Base-by-base conservation (phyloP, 2,329 filamentous ascomycete genomes). In the Tothia fuscella region DNA sequence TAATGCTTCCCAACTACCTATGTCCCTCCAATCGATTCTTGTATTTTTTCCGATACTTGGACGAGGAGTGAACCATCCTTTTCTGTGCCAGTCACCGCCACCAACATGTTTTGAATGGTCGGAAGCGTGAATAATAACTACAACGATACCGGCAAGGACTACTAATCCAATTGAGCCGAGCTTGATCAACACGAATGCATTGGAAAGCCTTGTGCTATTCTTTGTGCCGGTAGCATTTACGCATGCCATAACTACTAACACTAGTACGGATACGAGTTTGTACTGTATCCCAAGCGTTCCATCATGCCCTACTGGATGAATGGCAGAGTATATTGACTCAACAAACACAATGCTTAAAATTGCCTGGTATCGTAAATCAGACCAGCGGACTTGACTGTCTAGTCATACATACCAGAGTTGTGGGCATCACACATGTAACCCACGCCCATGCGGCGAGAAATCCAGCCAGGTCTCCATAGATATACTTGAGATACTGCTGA, bases 391-490 rank as follows among this genome's bases (percentile, higher is more conserved):
- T n/a, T n/a, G n/a, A n/a, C n/a, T n/a, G n/a, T n/a, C n/a, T n/a
- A n/a, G n/a, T n/a, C n/a, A n/a, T n/a, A n/a, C n/a, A n/a, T n/a
- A n/a, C n/a, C 45, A 78, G 65, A 0, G 76, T 77, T 0, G 74
- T 74, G 0, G 76, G 76, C 67, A 78, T 80, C 19, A 78, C 70
- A 16, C 71, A 73, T 5, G 79, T 66, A 41, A 80, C 70, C 71
- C 76, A 80, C 0, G 75, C 74, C 76, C 76, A 80, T 0, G 74
- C 74, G 5, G 74, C 73, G 4, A 79, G 54, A 49, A 78, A 80
- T n/a, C 74, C 76, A 37, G 70, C 68, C 2, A 72, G 58, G 38
- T 78, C 73, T 22, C 76, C 76, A 46, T 69, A 80, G 25, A 78
- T 70, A 53, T 75, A 68, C 48, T 68, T 65, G 5, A 80, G 64